Percentiles rank a stretch among this genome's conserved stretches.
phyloP scores from a whole-genome alignment of 164 flowering plant species.

The Santalum album region DNA sequence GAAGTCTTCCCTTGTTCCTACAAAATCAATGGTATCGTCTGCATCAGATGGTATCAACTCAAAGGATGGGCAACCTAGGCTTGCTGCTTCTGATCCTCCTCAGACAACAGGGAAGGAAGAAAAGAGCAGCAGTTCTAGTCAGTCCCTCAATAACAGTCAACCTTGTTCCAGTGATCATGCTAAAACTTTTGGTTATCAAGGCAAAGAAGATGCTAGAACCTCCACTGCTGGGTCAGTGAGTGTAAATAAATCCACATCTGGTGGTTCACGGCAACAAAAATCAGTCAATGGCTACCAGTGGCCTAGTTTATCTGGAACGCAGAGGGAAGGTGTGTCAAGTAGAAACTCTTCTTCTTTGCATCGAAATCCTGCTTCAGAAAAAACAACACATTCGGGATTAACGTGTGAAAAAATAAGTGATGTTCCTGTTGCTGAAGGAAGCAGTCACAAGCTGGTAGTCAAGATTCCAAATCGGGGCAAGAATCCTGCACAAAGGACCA shows the following conservation, averaged over 20 bases:
- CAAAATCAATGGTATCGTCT: no score
- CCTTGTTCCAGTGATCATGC: slow-evolving; percentile 69
- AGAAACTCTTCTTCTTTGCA: slow-evolving; percentile 32
- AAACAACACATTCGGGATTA: slow-evolving; percentile 35
- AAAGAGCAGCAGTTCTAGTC: slow-evolving; percentile 56
- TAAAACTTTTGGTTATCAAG: slow-evolving; percentile 34
- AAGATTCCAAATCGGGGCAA: slow-evolving; percentile 56
- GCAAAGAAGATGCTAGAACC: slow-evolving; percentile 71
- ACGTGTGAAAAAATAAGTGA: slow-evolving; percentile 42
- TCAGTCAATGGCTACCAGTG: no score
- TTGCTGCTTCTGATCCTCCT: slow-evolving; percentile 19
- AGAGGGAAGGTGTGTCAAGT: slow-evolving; percentile 38
- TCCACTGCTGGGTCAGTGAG: slow-evolving; percentile 51
- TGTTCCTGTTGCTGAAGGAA: slow-evolving; percentile 38
- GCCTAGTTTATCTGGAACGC: slow-evolving; percentile 38
- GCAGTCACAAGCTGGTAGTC: slow-evolving; percentile 62
- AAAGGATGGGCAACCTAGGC: slow-evolving; percentile 21
- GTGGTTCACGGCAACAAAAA: slow-evolving; percentile 52
- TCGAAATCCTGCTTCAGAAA: slow-evolving; percentile 36
- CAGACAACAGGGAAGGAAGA: slow-evolving; percentile 26
- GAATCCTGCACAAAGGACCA: slow-evolving; percentile 32
- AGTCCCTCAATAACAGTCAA: slow-evolving; percentile 25
- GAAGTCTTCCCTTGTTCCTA: no score
- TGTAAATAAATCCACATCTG: slow-evolving; percentile 31
- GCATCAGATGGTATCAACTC: slow-evolving; percentile 19